These are phyloP conservation scores for Scleroderma bovista DNA, from an alignment of 768 basidiomycete genomes.

Conservation along the genomic window DNA sequence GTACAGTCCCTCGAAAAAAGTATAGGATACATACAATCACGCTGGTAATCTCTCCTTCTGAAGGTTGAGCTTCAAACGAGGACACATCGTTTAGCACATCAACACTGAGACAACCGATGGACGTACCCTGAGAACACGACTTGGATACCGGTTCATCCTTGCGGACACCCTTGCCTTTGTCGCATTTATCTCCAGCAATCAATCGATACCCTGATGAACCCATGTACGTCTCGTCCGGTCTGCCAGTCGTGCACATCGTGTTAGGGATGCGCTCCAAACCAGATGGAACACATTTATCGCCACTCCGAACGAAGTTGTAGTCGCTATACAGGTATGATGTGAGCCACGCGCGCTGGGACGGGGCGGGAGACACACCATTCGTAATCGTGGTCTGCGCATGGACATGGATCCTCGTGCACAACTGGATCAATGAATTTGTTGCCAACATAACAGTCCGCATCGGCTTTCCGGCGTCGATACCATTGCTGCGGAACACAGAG, in stretches of 20 bases:
- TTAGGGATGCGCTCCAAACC: conserved; percentile 87
- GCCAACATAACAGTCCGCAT: conserved; percentile 85
- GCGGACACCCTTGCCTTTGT: conserved; percentile 44
- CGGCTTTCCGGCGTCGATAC: conserved; percentile 79
- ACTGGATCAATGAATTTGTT: conserved; percentile 86
- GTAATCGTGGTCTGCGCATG: conserved; percentile 82
- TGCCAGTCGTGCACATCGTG: conserved; percentile 52
- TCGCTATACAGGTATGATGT: conserved; percentile 46
- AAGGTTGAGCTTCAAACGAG: conserved; percentile 57
- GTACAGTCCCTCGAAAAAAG: background rate
- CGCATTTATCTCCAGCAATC: conserved; percentile 91
- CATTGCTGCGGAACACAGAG: conserved; percentile 61
- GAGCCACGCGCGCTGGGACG: background rate
- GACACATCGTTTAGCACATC: background rate
- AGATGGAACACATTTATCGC: conserved; percentile 69
- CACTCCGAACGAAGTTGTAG: conserved; percentile 80
- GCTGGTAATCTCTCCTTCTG: conserved; percentile 72
- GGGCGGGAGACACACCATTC: conserved; percentile 64
- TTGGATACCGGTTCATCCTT: conserved; percentile 72
- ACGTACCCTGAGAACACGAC: conserved; percentile 68
- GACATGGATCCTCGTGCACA: conserved; percentile 75
- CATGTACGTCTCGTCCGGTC: conserved; percentile 55
- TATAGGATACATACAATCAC: conserved; percentile 49
- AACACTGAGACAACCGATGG: background rate
- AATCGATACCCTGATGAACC: conserved; percentile 91